Conservation (phyloP, 345 rosid genomes). For the Balakata baccata region DNA sequence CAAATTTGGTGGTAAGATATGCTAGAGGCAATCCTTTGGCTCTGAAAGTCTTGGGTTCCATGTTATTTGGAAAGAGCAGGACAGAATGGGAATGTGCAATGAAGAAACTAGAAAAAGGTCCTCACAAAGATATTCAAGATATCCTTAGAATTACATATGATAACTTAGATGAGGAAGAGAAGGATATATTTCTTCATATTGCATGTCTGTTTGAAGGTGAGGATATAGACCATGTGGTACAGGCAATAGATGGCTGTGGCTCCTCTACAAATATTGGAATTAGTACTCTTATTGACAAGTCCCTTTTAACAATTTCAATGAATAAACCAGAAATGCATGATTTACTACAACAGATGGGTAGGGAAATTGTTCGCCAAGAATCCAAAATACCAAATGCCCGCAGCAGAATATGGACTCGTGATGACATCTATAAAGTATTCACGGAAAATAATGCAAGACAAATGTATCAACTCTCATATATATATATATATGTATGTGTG, state of each 20-base stretch:
- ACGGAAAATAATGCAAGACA: no score
- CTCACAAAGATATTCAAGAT: neutral
- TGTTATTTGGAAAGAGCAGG: neutral
- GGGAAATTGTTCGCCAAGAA: constrained; percentile 15
- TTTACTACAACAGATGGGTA: constrained; percentile 10
- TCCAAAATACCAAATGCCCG: neutral
- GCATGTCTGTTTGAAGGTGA: constrained; percentile 16
- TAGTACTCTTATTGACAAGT: neutral
- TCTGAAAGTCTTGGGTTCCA: constrained; percentile 21
- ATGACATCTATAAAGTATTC: no score
- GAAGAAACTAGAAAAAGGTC: neutral
- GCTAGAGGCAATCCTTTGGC: constrained; percentile 18
- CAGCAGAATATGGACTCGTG: no score
- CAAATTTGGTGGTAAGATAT: neutral
- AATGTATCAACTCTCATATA: no score
- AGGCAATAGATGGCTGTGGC: neutral
- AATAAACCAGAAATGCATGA: constrained; percentile 10
- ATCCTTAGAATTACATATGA: neutral
- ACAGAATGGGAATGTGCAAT: constrained; percentile 11
- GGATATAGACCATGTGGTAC: neutral
- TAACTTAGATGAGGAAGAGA: neutral
- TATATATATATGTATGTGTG: no score
- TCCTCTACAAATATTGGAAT: constrained; percentile 3
- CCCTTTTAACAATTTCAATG: neutral
- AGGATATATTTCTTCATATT: constrained; percentile 17